A percentile compares a stretch with the other conserved stretches of the same genome.
phyloP scores from a whole-genome alignment of 495 filamentous ascomycete genomes.

The Aspergillus baeticus region DNA sequence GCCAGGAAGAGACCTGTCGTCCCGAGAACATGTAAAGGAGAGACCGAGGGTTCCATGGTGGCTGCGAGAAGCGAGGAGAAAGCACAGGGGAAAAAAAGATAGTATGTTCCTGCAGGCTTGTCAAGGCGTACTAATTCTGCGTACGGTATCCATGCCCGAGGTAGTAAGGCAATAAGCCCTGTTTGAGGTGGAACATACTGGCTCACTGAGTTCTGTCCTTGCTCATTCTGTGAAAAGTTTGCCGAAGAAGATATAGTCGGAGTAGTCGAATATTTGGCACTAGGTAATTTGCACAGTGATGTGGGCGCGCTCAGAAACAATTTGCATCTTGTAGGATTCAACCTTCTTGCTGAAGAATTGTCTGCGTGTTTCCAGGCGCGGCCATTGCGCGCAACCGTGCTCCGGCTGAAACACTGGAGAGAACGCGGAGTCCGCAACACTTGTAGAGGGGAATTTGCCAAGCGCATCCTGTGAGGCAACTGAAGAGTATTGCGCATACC shows the following conservation, averaged over 20 bases:
- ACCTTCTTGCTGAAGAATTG: background rate
- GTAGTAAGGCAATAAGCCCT: slow-evolving; percentile 76
- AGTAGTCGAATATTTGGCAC: background rate
- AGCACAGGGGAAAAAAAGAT: slow-evolving; percentile 92
- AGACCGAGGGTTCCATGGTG: slow-evolving; percentile 48
- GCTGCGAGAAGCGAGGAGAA: slow-evolving; percentile 73
- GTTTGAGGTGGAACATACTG: slow-evolving; percentile 68
- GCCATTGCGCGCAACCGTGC: background rate
- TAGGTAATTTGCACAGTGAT: background rate
- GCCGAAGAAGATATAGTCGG: background rate
- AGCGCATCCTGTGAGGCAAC: background rate
- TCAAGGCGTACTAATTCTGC: slow-evolving; percentile 92
- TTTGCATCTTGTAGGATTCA: background rate
- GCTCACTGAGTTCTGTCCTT: slow-evolving; percentile 15
- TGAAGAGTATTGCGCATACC: background rate
- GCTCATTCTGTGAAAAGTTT: background rate
- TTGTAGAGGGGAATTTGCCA: background rate
- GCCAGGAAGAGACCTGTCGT: slow-evolving; percentile 78
- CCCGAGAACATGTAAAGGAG: slow-evolving; percentile 62
- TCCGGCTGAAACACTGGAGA: background rate
- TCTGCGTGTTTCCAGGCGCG: background rate
- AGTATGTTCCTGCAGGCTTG: slow-evolving; percentile 92
- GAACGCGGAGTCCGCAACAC: background rate
- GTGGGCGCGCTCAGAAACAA: background rate
- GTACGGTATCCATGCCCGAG: slow-evolving; percentile 78